Conservation (phyloP, 179 eudicot species). For the Amaranthus tricolor region DNA sequence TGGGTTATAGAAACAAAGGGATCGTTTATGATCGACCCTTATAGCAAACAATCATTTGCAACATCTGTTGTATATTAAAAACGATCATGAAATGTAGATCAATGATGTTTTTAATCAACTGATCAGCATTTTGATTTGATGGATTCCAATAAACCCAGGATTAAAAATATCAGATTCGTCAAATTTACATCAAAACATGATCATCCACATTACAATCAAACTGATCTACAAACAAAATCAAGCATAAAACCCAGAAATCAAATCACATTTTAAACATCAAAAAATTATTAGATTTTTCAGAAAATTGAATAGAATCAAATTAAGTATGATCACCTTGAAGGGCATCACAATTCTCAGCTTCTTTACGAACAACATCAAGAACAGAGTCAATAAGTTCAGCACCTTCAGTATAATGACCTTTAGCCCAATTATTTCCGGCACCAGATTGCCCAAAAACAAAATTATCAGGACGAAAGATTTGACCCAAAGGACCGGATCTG, state of each 20-base stretch:
- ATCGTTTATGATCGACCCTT: too few species aligned
- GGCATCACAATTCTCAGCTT: constrained; percentile 59
- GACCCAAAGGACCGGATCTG: constrained; percentile 55
- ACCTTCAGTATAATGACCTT: constrained; percentile 79
- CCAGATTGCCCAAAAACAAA: constrained; percentile 68
- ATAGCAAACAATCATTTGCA: too few species aligned
- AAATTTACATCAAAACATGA: neutral
- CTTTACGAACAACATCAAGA: constrained; percentile 51
- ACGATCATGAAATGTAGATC: neutral
- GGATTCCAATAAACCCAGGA: neutral
- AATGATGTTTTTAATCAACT: neutral
- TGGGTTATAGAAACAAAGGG: too few species aligned
- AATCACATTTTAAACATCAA: neutral
- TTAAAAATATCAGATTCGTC: neutral
- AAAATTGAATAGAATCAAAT: neutral
- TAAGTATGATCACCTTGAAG: constrained; percentile 46
- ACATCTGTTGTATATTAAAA: too few species aligned
- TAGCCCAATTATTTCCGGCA: constrained; percentile 32
- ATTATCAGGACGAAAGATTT: constrained; percentile 63
- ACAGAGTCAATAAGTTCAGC: constrained; percentile 74
- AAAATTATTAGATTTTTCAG: neutral
- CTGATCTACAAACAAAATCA: neutral
- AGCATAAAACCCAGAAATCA: neutral
- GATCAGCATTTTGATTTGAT: neutral
- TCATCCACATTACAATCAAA: neutral